Conservation (phyloP, 805 yeast genomes). For the Debaryomyces maramus region DNA sequence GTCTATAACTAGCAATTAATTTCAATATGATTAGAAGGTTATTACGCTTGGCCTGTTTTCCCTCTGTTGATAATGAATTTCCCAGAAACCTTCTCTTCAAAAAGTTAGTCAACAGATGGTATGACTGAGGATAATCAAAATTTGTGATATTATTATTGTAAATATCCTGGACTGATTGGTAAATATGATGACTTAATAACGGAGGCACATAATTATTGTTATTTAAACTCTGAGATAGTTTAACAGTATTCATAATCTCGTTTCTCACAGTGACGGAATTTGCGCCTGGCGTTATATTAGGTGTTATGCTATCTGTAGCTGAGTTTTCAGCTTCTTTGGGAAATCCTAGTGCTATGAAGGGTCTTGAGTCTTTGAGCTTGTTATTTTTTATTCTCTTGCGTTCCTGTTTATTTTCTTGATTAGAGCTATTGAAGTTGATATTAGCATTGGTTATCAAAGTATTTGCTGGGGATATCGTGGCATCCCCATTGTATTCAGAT, state of each 20-base stretch:
- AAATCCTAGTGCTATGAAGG: slow-evolving; percentile 42
- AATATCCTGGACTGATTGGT: slow-evolving; percentile 52
- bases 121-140: slow-evolving; percentile 62
- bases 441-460: slow-evolving; percentile 6
- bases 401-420: neutral
- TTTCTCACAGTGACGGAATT: neutral
- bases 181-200: slow-evolving; percentile 54
- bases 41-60: slow-evolving; percentile 29
- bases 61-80: slow-evolving; percentile 33
- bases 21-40: slow-evolving; percentile 47
- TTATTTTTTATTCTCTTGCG: neutral
- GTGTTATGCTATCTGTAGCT: neutral
- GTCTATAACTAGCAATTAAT: slow-evolving; percentile 65
- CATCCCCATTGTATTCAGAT: slow-evolving; percentile 13
- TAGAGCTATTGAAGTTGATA: neutral
- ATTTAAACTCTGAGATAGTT: neutral
- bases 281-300: neutral
- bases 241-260: neutral
- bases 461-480: slow-evolving; percentile 8
- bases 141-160: slow-evolving; percentile 48
- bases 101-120: slow-evolving; percentile 59
- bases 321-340: slow-evolving; percentile 8
- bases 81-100: slow-evolving; percentile 59
- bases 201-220: slow-evolving; percentile 53
- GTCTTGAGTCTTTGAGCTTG: slow-evolving; percentile 30